Base-by-base conservation (phyloP, 352 stramenopile genomes). In the Thalassiosira ordinaria region DNA sequence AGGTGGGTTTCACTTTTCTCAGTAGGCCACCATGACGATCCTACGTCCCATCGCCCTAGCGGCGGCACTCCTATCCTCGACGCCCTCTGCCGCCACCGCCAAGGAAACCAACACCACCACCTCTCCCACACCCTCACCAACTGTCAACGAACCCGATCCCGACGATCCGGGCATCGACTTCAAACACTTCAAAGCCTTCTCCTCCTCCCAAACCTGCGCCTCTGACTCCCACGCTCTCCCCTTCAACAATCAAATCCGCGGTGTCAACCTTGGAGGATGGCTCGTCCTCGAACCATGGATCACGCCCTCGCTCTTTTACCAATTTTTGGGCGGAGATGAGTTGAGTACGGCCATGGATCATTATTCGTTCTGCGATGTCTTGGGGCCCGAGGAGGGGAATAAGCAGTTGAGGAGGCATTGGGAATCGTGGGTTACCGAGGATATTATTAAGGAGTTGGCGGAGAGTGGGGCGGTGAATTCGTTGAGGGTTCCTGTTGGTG, bases 241-340 rank as follows among this genome's bases (percentile, higher is more conserved):
- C 8, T 94, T 92, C 66, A 91, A 92, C 65, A 91, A 91, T 67
- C 88, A 92, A 68, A 80, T 98, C 53, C 94, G 95, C 47, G 96
- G 96, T 14, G 95, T 95, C 33, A 98, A 98, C 77, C 89, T 98
- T 8, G 96, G 96, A 31, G 96, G 96, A 18, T 98, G 95, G 95
- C 92, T 98, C 82, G 96, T 98, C 20, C 88, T 98, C 24, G 96
- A 98, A 84, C 96, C 95, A 11, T 98, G 96, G 96, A 96, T 98
- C 78, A 98, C 96, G 24, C 97, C 96, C 26, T 94, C 88, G 61
- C 80, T 98, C 29, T 98, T 98, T 85, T 98, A 98, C 85, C 96
- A 98, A 78, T 98, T 98, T 86, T 69, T 98, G 13, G 91, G 92
- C 46, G 89, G 95, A 65, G 82, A 96, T 39, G 91, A 95, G 22